Percentiles rank a stretch among this genome's conserved stretches.
Conservation (phyloP, 2,329 filamentous ascomycete genomes). For the Aspergillus terreus region DNA sequence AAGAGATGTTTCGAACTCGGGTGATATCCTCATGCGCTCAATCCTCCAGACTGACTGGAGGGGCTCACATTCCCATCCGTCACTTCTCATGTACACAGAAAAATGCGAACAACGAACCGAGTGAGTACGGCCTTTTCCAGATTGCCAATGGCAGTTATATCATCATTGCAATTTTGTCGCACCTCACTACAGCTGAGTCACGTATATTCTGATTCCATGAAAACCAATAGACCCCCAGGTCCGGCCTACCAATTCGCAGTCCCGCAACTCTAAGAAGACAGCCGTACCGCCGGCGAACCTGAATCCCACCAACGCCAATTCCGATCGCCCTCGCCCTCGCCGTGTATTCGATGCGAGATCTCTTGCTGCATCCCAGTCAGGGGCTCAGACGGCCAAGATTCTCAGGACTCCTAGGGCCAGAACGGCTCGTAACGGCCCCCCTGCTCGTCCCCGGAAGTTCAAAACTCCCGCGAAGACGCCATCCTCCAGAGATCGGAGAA, state of each 20-base stretch:
- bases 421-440: conserved; percentile 16
- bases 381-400: conserved; percentile 26
- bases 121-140: conserved; percentile 10
- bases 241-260: neutral
- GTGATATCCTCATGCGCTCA: conserved; percentile 3
- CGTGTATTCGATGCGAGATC: conserved; percentile 35
- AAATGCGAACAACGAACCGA: conserved; percentile 14
- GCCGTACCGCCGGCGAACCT: conserved; percentile 16
- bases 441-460: conserved; percentile 18
- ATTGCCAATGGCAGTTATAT: conserved; percentile 14
- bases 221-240: neutral
- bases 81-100: conserved; percentile 23
- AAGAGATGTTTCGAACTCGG: conserved; percentile 28
- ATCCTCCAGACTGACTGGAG: conserved; percentile 12
- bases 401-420: conserved; percentile 28
- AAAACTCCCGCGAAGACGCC: conserved; percentile 12
- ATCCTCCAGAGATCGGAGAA: conserved; percentile 12
- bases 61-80: conserved; percentile 16
- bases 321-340: conserved; percentile 20
- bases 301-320: conserved; percentile 14
- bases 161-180: neutral
- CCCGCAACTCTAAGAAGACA: conserved; percentile 7
- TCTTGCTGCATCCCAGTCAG: conserved; percentile 28
- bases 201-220: neutral
- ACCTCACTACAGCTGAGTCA: neutral